Conservation (phyloP, 2,329 filamentous ascomycete genomes). For the Diaporthe amygdali region DNA sequence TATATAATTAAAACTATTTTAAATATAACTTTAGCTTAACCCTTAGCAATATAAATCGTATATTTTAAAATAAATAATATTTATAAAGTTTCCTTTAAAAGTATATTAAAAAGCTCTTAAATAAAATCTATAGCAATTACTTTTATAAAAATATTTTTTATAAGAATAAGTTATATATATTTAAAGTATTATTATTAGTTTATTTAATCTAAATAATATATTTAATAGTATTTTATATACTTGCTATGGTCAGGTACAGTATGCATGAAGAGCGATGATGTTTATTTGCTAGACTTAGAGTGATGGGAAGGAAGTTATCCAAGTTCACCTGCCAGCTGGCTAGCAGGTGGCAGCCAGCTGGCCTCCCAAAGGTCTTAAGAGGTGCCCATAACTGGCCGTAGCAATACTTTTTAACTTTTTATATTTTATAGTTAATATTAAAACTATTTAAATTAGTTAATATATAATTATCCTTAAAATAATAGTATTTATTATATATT, state of each 20-base stretch:
- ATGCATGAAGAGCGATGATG: no score
- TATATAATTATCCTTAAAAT: no score
- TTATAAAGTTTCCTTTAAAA: not conserved
- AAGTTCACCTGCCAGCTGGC: no score
- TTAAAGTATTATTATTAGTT: not conserved
- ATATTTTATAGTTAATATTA: not conserved
- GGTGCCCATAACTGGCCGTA: no score
- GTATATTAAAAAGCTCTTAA: not conserved
- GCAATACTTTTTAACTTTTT: not conserved
- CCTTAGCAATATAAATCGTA: not conserved
- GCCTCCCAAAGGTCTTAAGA: no score
- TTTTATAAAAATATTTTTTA: not conserved
- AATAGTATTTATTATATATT: no score
- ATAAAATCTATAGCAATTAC: not conserved
- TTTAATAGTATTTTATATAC: not conserved
- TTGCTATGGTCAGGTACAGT: no score
- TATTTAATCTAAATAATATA: not conserved
- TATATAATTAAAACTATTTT: not conserved
- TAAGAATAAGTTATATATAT: not conserved
- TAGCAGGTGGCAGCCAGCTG: no score
- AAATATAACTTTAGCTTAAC: no score
- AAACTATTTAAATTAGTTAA: not conserved
- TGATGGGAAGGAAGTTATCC: no score
- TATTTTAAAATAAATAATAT: not conserved
- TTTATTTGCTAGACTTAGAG: no score